phyloP scores from a whole-genome alignment of 2,329 filamentous ascomycete genomes.

The Alternaria arbusti region DNA sequence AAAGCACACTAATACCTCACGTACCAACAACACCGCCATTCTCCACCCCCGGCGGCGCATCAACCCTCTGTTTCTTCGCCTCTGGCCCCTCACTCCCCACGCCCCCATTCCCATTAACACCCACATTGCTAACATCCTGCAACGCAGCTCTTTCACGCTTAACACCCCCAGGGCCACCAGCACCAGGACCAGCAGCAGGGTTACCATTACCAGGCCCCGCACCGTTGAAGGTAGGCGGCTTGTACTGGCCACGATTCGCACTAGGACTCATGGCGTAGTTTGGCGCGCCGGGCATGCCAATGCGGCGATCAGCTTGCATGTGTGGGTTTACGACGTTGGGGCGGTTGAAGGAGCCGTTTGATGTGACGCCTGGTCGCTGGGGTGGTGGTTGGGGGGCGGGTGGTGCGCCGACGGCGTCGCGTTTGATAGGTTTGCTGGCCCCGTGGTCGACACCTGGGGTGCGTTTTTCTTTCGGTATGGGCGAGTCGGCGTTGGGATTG shows the following conservation, averaged over 20 bases:
- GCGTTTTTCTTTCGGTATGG: constrained; percentile 75
- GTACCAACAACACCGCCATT: constrained; percentile 19
- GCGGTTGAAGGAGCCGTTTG: constrained; percentile 21
- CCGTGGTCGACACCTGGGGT: constrained; percentile 86
- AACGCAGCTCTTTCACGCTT: constrained; percentile 47
- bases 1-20: not conserved
- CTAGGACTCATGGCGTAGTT: constrained; percentile 50
- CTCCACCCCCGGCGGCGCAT: constrained; percentile 28
- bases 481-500: constrained; percentile 60
- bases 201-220: not conserved
- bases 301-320: constrained; percentile 53
- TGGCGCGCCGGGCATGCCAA: constrained; percentile 56
- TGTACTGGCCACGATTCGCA: constrained; percentile 54
- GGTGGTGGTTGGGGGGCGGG: constrained; percentile 19
- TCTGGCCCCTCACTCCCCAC: constrained; percentile 40
- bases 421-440: constrained; percentile 74
- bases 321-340: constrained; percentile 58
- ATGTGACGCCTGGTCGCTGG: constrained; percentile 17
- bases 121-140: constrained; percentile 56
- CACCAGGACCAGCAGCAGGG: not conserved
- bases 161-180: constrained; percentile 9
- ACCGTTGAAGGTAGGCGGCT: constrained; percentile 48
- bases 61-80: constrained; percentile 51
- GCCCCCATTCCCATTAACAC: constrained; percentile 30
- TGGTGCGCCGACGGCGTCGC: constrained; percentile 47